A percentile compares a stretch with the other conserved stretches of the same genome.
phyloP scores from a whole-genome alignment of 2,329 filamentous ascomycete genomes.

The Nemania sp. region DNA sequence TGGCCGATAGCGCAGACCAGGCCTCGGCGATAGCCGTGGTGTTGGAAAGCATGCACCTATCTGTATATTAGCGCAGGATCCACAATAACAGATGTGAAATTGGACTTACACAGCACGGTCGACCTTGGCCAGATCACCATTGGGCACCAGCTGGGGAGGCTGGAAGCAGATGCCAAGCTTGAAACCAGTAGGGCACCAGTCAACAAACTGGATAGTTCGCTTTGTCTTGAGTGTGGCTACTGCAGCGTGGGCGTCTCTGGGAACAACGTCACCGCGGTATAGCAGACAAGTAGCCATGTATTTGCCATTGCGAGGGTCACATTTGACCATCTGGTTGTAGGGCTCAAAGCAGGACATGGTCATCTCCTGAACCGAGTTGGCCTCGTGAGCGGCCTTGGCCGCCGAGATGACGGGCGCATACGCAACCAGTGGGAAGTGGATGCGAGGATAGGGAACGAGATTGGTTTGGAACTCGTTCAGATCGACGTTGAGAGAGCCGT shows the following conservation, averaged over 20 bases:
- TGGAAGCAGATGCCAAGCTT: constrained; percentile 99
- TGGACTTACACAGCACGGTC: constrained; percentile 92
- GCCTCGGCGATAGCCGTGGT: constrained; percentile 98
- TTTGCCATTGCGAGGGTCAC: constrained; percentile 97
- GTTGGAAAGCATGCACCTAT: constrained; percentile 96
- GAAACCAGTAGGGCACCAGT: constrained; percentile 99
- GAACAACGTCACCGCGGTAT: constrained; percentile 97
- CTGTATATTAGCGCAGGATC: constrained; percentile 20
- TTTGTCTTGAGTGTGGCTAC: constrained; percentile 98
- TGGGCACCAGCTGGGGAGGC: constrained; percentile 91
- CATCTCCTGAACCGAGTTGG: constrained; percentile 98
- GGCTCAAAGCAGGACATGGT: constrained; percentile 99
- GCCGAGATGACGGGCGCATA: constrained; percentile 94
- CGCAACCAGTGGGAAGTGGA: constrained; percentile 98
- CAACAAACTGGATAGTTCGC: constrained; percentile 98
- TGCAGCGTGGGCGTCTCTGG: constrained; percentile 90
- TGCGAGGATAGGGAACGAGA: constrained; percentile 96
- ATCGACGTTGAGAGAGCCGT: constrained; percentile 98
- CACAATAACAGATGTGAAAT: constrained; percentile 48
- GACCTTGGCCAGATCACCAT: constrained; percentile 96
- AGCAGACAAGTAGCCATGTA: constrained; percentile 99
- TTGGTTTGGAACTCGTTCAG: constrained; percentile 99
- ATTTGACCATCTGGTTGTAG: constrained; percentile 99
- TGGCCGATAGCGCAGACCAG: constrained; percentile 93
- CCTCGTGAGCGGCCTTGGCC: constrained; percentile 94